These are phyloP conservation scores for Piloderma croceum DNA, from an alignment of 768 basidiomycete genomes.

Conservation along the genomic window DNA sequence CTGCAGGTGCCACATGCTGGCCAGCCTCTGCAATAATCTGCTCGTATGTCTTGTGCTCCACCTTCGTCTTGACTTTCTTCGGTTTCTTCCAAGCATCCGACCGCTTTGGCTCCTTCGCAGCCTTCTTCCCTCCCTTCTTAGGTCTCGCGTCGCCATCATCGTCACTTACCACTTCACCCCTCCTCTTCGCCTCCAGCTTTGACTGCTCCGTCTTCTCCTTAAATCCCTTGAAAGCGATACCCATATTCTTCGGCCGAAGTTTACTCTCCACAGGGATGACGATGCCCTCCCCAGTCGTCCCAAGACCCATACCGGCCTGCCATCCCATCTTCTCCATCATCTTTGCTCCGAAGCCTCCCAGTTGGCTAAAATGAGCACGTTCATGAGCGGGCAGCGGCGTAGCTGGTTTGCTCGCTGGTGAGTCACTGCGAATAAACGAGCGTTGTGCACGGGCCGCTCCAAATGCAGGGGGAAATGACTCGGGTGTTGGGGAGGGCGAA, in stretches of 20 bases:
- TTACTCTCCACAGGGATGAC: constrained; percentile 85
- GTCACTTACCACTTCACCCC: constrained; percentile 70
- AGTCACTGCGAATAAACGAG: constrained; percentile 51
- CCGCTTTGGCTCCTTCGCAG: constrained; percentile 50
- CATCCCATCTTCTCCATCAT: constrained; percentile 97
- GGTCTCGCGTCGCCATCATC: constrained; percentile 51
- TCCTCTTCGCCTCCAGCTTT: constrained; percentile 69
- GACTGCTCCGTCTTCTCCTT: constrained; percentile 85
- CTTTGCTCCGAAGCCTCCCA: constrained; percentile 77
- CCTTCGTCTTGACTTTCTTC: constrained; percentile 76
- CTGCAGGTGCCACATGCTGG: constrained; percentile 43
- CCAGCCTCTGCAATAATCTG: constrained; percentile 89
- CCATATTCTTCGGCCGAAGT: constrained; percentile 77
- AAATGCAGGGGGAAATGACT: constrained; percentile 31
- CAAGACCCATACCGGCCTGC: constrained; percentile 77
- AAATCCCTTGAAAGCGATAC: constrained; percentile 84
- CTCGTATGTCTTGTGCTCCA: constrained; percentile 96
- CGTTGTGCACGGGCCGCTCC: constrained; percentile 36
- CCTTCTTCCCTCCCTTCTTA: constrained; percentile 48
- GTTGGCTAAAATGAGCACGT: constrained; percentile 74
- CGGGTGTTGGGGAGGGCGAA: constrained; percentile 15
- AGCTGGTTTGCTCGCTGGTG: constrained; percentile 42
- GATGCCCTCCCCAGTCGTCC: constrained; percentile 71
- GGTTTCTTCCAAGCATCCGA: constrained; percentile 83
- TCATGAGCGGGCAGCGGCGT: constrained; percentile 60